A percentile compares a stretch with the other conserved stretches of the same genome.
Evolutionary conservation across 768 basidiomycete genomes (phyloP).

Genomic region (Neoboletus subvelutipes): DNA sequence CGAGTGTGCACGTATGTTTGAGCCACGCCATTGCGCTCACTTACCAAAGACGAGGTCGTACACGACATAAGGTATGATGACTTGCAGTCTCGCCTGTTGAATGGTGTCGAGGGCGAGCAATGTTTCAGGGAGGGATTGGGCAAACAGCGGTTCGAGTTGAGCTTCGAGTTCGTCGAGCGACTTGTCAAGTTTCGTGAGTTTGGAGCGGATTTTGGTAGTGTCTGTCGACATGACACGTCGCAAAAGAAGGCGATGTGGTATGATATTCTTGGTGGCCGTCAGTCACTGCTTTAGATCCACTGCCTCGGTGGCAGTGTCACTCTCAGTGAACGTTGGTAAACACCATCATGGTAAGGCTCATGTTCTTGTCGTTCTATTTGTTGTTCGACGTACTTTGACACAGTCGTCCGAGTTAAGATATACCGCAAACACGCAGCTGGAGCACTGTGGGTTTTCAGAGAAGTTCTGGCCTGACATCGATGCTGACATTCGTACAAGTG

Average conservation of each 20-base stretch:
- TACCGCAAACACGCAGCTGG: conserved; percentile 93
- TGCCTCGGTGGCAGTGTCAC: conserved; percentile 10
- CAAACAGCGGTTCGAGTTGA: conserved; percentile 62
- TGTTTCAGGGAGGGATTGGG: conserved; percentile 67
- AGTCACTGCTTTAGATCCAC: too few relatives aligned
- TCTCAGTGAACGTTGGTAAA: neutral
- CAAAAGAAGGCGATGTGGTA: neutral
- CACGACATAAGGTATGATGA: conserved; percentile 74
- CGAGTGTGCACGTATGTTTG: neutral
- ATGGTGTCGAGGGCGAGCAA: conserved; percentile 63
- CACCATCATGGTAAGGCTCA: conserved; percentile 22
- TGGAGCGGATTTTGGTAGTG: conserved; percentile 35
- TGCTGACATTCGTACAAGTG: conserved; percentile 47
- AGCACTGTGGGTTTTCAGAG: conserved; percentile 73
- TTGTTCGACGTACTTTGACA: conserved; percentile 3
- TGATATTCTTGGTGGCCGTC: neutral
- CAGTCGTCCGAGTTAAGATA: conserved; percentile 92
- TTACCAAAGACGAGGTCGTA: conserved; percentile 86
- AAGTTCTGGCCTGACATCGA: neutral
- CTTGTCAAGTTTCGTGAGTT: conserved; percentile 47
- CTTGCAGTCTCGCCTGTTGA: conserved; percentile 81
- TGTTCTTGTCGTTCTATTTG: neutral
- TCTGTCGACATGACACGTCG: conserved; percentile 35
- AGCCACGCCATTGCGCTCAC: conserved; percentile 21
- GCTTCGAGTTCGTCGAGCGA: conserved; percentile 72